These are phyloP conservation scores for Sordariomycetes sp. DNA, from an alignment of 2,329 filamentous ascomycete species.

Conservation along the genomic window DNA sequence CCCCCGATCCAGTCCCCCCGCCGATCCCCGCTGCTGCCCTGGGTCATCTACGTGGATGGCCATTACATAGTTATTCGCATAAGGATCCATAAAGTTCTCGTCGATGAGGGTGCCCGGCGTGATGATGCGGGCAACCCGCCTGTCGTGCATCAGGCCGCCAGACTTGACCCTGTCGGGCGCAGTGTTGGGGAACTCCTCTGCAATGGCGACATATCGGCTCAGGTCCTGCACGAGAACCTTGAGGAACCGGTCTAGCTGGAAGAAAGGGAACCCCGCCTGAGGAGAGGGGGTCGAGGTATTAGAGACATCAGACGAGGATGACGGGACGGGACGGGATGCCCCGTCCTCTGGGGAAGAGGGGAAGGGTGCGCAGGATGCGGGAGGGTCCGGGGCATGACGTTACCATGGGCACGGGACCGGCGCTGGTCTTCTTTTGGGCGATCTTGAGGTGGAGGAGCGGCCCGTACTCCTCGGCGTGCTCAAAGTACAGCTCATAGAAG, in stretches of 20 bases:
- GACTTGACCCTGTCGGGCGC: slow-evolving; percentile 56
- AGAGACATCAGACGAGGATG: slow-evolving; percentile 3
- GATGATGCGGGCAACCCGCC: slow-evolving; percentile 73
- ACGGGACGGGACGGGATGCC: not conserved
- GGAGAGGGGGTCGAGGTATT: not conserved
- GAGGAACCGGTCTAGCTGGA: slow-evolving; percentile 82
- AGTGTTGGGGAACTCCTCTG: slow-evolving; percentile 78
- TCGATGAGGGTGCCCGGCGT: slow-evolving; percentile 94
- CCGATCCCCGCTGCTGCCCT: not conserved
- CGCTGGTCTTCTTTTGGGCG: slow-evolving; percentile 64
- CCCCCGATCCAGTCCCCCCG: not conserved
- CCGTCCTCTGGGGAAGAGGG: slow-evolving; percentile 5
- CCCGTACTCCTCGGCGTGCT: slow-evolving; percentile 82
- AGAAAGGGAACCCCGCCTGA: slow-evolving; percentile 83
- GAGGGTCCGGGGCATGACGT: slow-evolving; percentile 9
- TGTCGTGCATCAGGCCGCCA: slow-evolving; percentile 72
- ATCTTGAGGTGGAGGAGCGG: slow-evolving; percentile 82
- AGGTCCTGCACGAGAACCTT: slow-evolving; percentile 88
- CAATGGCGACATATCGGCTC: slow-evolving; percentile 82
- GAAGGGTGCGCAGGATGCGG: slow-evolving; percentile 6
- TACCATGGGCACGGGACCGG: slow-evolving; percentile 77
- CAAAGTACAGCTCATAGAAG: slow-evolving; percentile 97
- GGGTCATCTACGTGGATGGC: slow-evolving; percentile 50
- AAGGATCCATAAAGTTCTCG: slow-evolving; percentile 93
- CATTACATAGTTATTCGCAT: slow-evolving; percentile 85